Conservation (phyloP, 495 filamentous ascomycete genomes). For the Aspergillus sclerotiicarbonarius region DNA sequence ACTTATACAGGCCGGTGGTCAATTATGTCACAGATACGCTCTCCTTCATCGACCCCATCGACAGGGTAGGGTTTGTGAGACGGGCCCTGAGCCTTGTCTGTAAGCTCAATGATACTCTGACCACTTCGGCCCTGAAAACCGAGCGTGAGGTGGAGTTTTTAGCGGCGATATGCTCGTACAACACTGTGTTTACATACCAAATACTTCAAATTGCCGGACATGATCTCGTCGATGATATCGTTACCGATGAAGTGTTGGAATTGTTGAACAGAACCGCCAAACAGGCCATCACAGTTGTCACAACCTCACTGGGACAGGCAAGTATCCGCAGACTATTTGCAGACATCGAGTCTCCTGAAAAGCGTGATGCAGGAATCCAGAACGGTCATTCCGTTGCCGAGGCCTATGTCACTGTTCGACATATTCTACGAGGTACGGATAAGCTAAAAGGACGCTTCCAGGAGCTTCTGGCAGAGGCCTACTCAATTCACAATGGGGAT, state of each 20-base stretch:
- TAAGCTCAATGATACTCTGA: constrained; percentile 28
- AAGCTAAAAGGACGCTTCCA: constrained; percentile 27
- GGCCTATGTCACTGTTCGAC: constrained; percentile 64
- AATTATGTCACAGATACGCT: constrained; percentile 48
- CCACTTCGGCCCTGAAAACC: constrained; percentile 19
- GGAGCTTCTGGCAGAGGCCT: constrained; percentile 54
- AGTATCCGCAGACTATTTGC: constrained; percentile 61
- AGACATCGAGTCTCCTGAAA: constrained; percentile 51
- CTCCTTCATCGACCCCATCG: constrained; percentile 53
- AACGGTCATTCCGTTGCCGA: constrained; percentile 56
- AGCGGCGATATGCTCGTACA: constrained; percentile 31
- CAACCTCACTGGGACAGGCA: constrained; percentile 39
- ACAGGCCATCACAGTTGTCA: constrained; percentile 40
- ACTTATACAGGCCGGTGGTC: constrained; percentile 37
- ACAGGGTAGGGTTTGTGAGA: constrained; percentile 41
- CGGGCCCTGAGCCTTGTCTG: constrained; percentile 29
- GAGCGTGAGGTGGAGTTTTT: constrained; percentile 19
- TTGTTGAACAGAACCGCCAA: constrained; percentile 32
- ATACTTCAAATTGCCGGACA: constrained; percentile 42
- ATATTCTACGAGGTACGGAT: constrained; percentile 51
- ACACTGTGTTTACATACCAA: constrained; percentile 41
- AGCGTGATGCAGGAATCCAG: constrained; percentile 65
- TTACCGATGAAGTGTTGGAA: constrained; percentile 24
- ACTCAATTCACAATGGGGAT: constrained; percentile 7
- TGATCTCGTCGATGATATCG: constrained; percentile 25